These are phyloP conservation scores for Boletus barrowsii DNA, from an alignment of 768 basidiomycete species.

Conservation along the genomic window DNA sequence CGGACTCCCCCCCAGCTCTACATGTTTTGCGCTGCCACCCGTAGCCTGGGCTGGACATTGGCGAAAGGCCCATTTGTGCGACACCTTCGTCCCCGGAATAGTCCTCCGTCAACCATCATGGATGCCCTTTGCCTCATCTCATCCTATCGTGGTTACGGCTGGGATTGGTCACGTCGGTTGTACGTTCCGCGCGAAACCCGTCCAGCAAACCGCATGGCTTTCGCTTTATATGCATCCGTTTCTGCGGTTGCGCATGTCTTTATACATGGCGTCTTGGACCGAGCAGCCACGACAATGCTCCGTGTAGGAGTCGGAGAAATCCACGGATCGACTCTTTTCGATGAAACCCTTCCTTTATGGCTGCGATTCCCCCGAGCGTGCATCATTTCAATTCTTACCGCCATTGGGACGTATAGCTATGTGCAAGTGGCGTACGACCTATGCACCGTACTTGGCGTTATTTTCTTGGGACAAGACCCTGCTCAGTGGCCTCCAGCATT, in stretches of 20 bases:
- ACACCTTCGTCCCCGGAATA: neutral
- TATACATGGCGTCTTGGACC: neutral
- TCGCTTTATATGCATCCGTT: neutral
- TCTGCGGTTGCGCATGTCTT: neutral
- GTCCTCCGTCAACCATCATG: slow-evolving; percentile 1
- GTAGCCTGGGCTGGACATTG: neutral
- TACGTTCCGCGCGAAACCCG: slow-evolving; percentile 2
- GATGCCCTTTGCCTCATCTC: neutral
- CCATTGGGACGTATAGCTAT: neutral
- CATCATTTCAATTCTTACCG: neutral
- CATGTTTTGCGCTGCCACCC: neutral
- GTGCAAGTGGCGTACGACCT: neutral
- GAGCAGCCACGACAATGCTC: neutral
- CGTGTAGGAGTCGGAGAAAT: neutral
- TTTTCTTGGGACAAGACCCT: neutral
- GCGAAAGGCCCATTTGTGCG: neutral
- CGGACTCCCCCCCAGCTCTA: neutral
- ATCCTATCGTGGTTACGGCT: neutral
- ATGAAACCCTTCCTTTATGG: neutral
- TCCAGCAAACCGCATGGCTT: neutral
- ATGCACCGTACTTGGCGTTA: neutral
- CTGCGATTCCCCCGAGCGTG: neutral
- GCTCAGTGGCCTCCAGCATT: slow-evolving; percentile 3
- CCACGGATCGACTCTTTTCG: neutral
- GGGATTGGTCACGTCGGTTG: neutral